phyloP scores from a whole-genome alignment of 2,329 filamentous ascomycete species.

The Elsinoe arachidis region DNA sequence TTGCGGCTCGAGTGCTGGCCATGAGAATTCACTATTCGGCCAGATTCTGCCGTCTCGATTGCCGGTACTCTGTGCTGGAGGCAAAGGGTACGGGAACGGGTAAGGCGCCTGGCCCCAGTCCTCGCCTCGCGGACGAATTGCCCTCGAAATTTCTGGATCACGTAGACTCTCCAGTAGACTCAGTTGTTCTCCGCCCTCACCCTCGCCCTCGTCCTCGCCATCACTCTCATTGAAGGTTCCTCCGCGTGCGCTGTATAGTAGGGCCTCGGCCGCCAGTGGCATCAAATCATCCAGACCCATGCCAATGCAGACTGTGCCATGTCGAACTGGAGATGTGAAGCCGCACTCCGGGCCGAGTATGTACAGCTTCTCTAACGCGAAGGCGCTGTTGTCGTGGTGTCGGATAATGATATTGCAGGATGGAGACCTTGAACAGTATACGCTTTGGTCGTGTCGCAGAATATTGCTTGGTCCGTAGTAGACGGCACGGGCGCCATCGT shows the following conservation, averaged over 20 bases:
- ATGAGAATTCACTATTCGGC: constrained; percentile 4
- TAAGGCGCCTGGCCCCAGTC: constrained; percentile 11
- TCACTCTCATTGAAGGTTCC: constrained; percentile 1
- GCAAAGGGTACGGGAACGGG: constrained; percentile 1
- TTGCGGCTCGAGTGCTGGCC: constrained; percentile 15
- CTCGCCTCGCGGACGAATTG: constrained; percentile 5
- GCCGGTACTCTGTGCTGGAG: not conserved
- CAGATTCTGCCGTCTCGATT: constrained; percentile 8
- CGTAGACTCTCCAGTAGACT: constrained; percentile 18
- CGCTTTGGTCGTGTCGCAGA: constrained; percentile 68
- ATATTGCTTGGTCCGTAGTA: constrained; percentile 73
- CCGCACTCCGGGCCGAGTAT: constrained; percentile 76
- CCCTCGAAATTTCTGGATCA: constrained; percentile 17
- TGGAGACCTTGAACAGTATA: constrained; percentile 85
- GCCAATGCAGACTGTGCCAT: constrained; percentile 84
- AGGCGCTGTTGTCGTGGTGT: constrained; percentile 71
- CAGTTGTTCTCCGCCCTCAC: constrained; percentile 19
- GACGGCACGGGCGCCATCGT: constrained; percentile 36
- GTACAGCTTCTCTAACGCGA: constrained; percentile 74
- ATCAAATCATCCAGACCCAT: constrained; percentile 76
- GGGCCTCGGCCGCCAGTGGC: constrained; percentile 24
- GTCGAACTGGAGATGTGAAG: constrained; percentile 65
- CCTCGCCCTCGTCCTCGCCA: constrained; percentile 10
- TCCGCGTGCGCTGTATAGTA: constrained; percentile 44
- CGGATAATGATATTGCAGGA: constrained; percentile 78